Evolutionary conservation across 345 rosid genomes (phyloP).

Genomic region (Citrus reticulata): DNA sequence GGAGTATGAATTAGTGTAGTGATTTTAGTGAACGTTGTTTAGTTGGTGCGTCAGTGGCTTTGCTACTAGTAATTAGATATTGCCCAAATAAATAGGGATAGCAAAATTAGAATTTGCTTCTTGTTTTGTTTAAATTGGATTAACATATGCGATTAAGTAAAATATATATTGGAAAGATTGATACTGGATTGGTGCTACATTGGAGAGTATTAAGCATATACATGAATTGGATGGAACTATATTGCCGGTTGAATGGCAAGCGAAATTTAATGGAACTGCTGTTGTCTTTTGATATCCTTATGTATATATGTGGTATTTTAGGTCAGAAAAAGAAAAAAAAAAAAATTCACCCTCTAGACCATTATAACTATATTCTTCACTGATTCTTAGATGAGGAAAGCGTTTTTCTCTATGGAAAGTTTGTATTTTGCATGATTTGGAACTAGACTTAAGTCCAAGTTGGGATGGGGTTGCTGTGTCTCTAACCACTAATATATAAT

Average conservation of each 20-base stretch:
- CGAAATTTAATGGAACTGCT: not conserved
- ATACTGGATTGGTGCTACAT: not conserved
- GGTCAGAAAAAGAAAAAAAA: not conserved
- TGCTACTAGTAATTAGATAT: not conserved
- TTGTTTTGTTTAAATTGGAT: not conserved
- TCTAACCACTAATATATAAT: not conserved
- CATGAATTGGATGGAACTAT: not conserved
- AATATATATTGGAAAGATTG: not conserved
- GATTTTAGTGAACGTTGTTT: not conserved
- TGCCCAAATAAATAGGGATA: not conserved
- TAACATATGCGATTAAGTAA: not conserved
- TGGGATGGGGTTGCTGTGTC: not conserved
- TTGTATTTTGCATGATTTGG: not conserved
- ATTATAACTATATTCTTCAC: not conserved
- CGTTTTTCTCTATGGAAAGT: not conserved
- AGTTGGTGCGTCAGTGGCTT: not conserved
- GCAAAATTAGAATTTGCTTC: not conserved
- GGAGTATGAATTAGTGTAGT: not conserved
- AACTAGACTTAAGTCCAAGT: not conserved
- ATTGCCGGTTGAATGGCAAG: not conserved
- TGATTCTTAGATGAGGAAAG: not conserved
- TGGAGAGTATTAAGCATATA: not conserved
- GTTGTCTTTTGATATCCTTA: not conserved
- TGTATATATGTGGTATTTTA: not conserved
- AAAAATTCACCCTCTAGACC: not conserved